Percentiles rank a stretch among this genome's conserved stretches.
Conservation (phyloP, 2,329 filamentous ascomycete species). For the Claviceps spartinae region DNA sequence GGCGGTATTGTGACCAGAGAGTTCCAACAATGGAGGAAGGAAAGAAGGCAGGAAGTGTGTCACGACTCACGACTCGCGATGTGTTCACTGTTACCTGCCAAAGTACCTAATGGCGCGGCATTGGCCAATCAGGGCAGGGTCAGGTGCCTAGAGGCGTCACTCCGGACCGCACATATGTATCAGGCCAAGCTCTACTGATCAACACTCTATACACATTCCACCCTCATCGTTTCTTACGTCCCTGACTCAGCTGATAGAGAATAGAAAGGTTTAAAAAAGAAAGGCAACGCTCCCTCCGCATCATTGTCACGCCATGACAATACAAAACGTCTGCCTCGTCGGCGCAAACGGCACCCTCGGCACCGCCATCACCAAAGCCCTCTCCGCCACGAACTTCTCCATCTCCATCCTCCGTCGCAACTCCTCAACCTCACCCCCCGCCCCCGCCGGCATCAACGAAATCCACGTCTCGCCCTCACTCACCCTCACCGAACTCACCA, state of each 20-base stretch:
- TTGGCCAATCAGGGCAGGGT: too few relatives aligned
- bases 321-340: conserved; percentile 21
- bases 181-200: neutral
- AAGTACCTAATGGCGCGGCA: too few relatives aligned
- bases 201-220: neutral
- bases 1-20: too few relatives aligned
- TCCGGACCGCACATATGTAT: too few relatives aligned
- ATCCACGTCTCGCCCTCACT: conserved; percentile 18
- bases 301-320: neutral
- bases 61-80: too few relatives aligned
- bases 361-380: conserved; percentile 21
- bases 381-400: conserved; percentile 27
- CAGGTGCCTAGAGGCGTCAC: too few relatives aligned
- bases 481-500: conserved; percentile 23
- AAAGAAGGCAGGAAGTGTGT: too few relatives aligned
- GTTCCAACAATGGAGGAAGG: too few relatives aligned
- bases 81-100: too few relatives aligned
- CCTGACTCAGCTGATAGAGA: neutral
- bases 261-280: neutral
- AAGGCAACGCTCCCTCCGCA: neutral
- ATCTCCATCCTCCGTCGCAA: conserved; percentile 42
- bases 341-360: conserved; percentile 27
- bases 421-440: conserved; percentile 15
- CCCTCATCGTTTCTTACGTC: neutral
- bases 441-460: conserved; percentile 8